Percentiles rank a stretch among this genome's conserved stretches.
phyloP scores from a whole-genome alignment of 2,329 filamentous ascomycete species.

The Xylariomycetidae sp. region DNA sequence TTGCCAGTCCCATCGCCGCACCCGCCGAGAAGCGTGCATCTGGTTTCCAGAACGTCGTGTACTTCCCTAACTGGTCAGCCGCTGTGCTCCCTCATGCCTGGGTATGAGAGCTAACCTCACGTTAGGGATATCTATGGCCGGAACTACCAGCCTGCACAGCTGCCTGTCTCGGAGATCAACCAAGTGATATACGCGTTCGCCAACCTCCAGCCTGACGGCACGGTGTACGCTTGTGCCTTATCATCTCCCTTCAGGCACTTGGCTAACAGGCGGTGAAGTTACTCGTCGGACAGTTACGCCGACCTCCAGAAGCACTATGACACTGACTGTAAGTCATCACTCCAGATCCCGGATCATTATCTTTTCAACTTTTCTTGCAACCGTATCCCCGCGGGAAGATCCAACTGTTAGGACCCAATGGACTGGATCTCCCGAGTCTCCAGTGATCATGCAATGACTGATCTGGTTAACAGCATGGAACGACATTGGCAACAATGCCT shows the following conservation, averaged over 20 bases:
- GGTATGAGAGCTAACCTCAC: slow-evolving; percentile 3
- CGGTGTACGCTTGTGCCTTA: slow-evolving; percentile 58
- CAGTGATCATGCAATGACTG: not conserved
- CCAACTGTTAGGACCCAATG: too few species aligned
- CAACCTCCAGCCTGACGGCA: slow-evolving; percentile 64
- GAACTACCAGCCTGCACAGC: slow-evolving; percentile 63
- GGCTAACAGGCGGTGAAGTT: slow-evolving; percentile 30
- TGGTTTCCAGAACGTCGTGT: slow-evolving; percentile 38
- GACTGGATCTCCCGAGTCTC: not conserved
- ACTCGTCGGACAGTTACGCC: slow-evolving; percentile 62
- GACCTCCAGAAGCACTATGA: slow-evolving; percentile 70
- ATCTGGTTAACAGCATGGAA: slow-evolving; percentile 43
- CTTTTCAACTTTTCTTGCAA: not conserved
- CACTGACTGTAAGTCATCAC: slow-evolving; percentile 47
- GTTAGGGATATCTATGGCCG: slow-evolving; percentile 65
- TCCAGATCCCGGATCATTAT: not conserved
- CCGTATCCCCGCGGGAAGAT: not conserved
- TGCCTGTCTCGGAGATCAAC: slow-evolving; percentile 64
- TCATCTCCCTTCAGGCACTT: too few species aligned
- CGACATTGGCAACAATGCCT: slow-evolving; percentile 63
- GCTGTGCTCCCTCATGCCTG: not conserved
- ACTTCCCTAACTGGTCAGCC: slow-evolving; percentile 44
- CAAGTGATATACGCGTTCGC: slow-evolving; percentile 80
- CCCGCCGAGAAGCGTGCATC: slow-evolving; percentile 17
- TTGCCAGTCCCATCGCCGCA: slow-evolving; percentile 15